These are phyloP conservation scores for Chytriomyces hyalinus DNA, from an alignment of 192 early-diverging fungal species.

Conservation along the genomic window DNA sequence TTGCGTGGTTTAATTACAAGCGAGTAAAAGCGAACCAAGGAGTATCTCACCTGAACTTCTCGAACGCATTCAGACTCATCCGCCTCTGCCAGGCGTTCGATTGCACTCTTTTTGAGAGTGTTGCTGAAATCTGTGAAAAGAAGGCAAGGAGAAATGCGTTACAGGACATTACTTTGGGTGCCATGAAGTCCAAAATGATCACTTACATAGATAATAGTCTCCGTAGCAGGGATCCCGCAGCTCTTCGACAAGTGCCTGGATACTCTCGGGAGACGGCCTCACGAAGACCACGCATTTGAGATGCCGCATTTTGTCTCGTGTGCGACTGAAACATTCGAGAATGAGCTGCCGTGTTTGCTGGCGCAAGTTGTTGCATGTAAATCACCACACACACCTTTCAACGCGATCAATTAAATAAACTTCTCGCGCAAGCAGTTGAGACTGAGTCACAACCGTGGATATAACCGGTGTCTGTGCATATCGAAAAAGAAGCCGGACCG, in stretches of 20 bases:
- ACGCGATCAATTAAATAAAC: slow-evolving; percentile 94
- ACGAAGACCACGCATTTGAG: slow-evolving; percentile 94
- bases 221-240: slow-evolving; percentile 90
- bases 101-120: slow-evolving; percentile 85
- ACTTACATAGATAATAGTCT: slow-evolving; percentile 92
- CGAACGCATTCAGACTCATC: slow-evolving; percentile 93
- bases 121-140: slow-evolving; percentile 83
- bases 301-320: slow-evolving; percentile 91
- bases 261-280: slow-evolving; percentile 80
- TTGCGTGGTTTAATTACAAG: slow-evolving; percentile 1
- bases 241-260: slow-evolving; percentile 89
- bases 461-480: slow-evolving; percentile 85
- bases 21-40: neutral
- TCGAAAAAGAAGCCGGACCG: slow-evolving; percentile 9
- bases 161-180: too few relatives aligned
- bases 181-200: neutral
- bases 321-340: neutral
- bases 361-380: too few relatives aligned
- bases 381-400: slow-evolving; percentile 63
- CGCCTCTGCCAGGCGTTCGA: slow-evolving; percentile 93
- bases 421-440: slow-evolving; percentile 87
- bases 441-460: slow-evolving; percentile 92
- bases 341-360: too few relatives aligned
- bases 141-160: too few relatives aligned
- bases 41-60: slow-evolving; percentile 81